Percentiles rank a stretch among this genome's conserved stretches.
Evolutionary conservation across 192 early-diverging fungal genomes (phyloP).

Genomic region (Geosiphon pyriformis): DNA sequence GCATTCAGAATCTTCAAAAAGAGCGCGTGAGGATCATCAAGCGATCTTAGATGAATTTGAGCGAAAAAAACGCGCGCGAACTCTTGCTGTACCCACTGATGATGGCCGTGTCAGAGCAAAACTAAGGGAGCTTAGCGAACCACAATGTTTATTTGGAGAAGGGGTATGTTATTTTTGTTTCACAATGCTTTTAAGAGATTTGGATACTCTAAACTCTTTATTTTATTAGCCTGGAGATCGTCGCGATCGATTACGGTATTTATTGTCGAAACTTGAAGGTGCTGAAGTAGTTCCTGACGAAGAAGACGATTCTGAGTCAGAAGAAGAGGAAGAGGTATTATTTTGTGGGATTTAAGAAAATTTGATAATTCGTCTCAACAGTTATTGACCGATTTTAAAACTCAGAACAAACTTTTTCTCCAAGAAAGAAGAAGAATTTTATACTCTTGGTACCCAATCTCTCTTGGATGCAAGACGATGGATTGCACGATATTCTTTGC

Average conservation of each 20-base stretch:
- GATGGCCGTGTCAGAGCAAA: constrained; percentile 70
- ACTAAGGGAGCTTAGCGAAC: constrained; percentile 75
- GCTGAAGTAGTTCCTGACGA: constrained; percentile 38
- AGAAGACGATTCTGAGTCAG: constrained; percentile 47
- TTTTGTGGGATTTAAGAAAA: constrained; percentile 7
- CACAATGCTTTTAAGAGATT: not conserved
- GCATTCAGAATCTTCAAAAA: constrained; percentile 38
- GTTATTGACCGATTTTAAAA: constrained; percentile 16
- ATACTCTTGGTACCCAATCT: constrained; percentile 68
- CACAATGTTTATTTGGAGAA: constrained; percentile 92
- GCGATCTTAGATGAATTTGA: constrained; percentile 67
- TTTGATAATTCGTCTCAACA: not conserved
- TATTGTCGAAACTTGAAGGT: constrained; percentile 51
- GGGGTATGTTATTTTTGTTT: constrained; percentile 54
- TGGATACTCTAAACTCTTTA: not conserved
- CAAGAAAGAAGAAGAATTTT: constrained; percentile 65
- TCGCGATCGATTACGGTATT: constrained; percentile 23
- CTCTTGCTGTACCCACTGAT: constrained; percentile 87
- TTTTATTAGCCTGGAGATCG: constrained; percentile 16
- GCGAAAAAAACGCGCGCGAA: constrained; percentile 66
- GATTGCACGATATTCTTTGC: constrained; percentile 71
- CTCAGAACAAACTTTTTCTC: constrained; percentile 14
- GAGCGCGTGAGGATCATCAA: constrained; percentile 44
- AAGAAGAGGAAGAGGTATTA: constrained; percentile 52
- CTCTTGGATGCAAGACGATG: constrained; percentile 62